Evolutionary conservation across 1,139 yeast species (phyloP).

Genomic region (Saccharomycopsis hybrid): DNA sequence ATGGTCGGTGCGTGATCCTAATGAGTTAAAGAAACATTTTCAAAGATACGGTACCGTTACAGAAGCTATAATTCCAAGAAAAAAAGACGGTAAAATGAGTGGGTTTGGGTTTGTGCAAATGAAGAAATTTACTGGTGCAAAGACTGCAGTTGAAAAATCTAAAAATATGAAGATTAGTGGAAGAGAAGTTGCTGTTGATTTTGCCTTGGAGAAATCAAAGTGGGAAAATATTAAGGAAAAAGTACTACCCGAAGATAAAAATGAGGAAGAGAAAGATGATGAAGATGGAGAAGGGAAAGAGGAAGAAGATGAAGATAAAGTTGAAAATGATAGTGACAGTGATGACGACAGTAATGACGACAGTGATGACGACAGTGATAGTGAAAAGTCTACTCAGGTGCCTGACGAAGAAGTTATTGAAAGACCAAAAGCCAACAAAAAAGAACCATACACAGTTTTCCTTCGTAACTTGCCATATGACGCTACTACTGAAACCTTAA

Average conservation of each 20-base stretch:
- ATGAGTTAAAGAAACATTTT: slow-evolving; percentile 62
- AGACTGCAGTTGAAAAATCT: slow-evolving; percentile 69
- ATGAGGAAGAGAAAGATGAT: slow-evolving; percentile 27
- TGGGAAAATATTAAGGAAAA: slow-evolving; percentile 55
- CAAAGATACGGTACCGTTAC: slow-evolving; percentile 77
- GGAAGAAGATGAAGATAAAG: slow-evolving; percentile 31
- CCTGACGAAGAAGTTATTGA: slow-evolving; percentile 33
- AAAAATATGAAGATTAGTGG: slow-evolving; percentile 77
- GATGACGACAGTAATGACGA: slow-evolving; percentile 31
- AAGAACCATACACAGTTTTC: slow-evolving; percentile 67
- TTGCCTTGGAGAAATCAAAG: slow-evolving; percentile 80
- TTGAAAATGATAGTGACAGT: neutral
- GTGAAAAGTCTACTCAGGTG: slow-evolving; percentile 31
- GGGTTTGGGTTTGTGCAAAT: slow-evolving; percentile 95
- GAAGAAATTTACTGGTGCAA: slow-evolving; percentile 76
- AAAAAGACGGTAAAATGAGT: slow-evolving; percentile 80
- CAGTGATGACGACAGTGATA: slow-evolving; percentile 33
- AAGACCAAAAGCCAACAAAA: slow-evolving; percentile 46
- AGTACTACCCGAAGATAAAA: slow-evolving; percentile 35
- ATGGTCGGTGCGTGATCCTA: slow-evolving; percentile 86
- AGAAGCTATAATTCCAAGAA: slow-evolving; percentile 86
- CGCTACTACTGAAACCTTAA: slow-evolving; percentile 73
- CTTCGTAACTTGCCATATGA: slow-evolving; percentile 94
- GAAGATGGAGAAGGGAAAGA: slow-evolving; percentile 26
- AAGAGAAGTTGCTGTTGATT: slow-evolving; percentile 90